Evolutionary conservation across 2,329 filamentous ascomycete genomes (phyloP), one percentile per base, ranked within the genome.

Genomic region (Harringtonia aguacate): DNA sequence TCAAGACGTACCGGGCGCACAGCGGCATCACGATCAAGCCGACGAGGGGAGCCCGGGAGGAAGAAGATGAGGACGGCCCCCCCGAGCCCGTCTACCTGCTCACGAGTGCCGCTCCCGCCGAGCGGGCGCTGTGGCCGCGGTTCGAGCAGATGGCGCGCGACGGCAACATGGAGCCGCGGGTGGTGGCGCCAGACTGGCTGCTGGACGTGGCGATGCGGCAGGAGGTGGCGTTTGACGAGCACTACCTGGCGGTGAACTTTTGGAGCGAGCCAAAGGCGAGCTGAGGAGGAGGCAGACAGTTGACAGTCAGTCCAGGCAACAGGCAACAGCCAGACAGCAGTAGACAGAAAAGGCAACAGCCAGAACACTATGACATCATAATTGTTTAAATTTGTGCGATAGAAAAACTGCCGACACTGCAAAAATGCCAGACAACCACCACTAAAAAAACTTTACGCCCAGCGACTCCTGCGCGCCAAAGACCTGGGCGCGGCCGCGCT

Each of bases 401-500:
- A n/a, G n/a, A n/a, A n/a, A n/a, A n/a, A n/a, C n/a, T n/a, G n/a
- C n/a, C n/a, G n/a, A n/a, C n/a, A n/a, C n/a, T n/a, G n/a, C n/a
- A n/a, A n/a, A n/a, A n/a, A n/a, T n/a, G n/a, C n/a, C n/a, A n/a
- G n/a, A n/a, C n/a, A n/a, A n/a, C n/a, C n/a, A n/a, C n/a, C n/a
- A n/a, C n/a, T n/a, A n/a, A 60, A 97, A 97, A 68, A 98, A 97
- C 68, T 98, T 98, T 52, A 97, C 87, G 56, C 92, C 92, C 56
- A 85, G 79, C 48, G 86, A 84, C 59, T 90, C 87, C 56, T 90
- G 88, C 43, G 79, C 77, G 29, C 90, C 90, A 66, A 98, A 97
- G 22, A 97, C 79, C 63, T 97, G 90, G 14, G 89, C 90, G 65
- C 85, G 94, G 53, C 88, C 88, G 50, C 83, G 77, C 71, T 94